Conservation (phyloP, 495 filamentous ascomycete species). For the Mytilinidion resinicola region DNA sequence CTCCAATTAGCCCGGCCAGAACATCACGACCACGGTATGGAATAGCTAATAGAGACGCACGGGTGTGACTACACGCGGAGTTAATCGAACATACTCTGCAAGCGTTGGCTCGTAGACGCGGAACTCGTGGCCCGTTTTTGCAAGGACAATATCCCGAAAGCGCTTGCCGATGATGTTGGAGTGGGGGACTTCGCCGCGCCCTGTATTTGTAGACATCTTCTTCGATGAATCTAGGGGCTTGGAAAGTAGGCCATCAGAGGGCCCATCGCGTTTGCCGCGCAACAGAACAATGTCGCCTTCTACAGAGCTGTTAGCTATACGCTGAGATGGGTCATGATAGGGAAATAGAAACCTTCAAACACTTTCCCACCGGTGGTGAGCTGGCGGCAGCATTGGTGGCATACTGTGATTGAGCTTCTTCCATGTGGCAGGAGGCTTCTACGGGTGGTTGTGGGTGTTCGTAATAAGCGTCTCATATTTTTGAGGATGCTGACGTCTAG, state of each 20-base stretch:
- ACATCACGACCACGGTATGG: not conserved
- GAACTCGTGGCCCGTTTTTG: constrained; percentile 44
- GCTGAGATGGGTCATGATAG: not conserved
- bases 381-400: constrained; percentile 1
- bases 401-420: not conserved
- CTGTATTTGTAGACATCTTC: constrained; percentile 38
- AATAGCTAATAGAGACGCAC: constrained; percentile 40
- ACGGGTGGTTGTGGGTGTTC: not conserved
- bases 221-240: constrained; percentile 43
- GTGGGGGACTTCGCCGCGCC: constrained; percentile 49
- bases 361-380: constrained; percentile 3
- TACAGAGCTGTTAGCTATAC: constrained; percentile 23
- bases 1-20: constrained; percentile 4
- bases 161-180: constrained; percentile 57
- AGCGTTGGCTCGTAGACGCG: constrained; percentile 58
- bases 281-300: constrained; percentile 56
- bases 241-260: constrained; percentile 42
- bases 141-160: constrained; percentile 49
- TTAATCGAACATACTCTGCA: constrained; percentile 61
- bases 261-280: constrained; percentile 37
- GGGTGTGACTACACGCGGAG: constrained; percentile 63
- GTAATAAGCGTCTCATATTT: not conserved
- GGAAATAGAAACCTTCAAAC: constrained; percentile 9
- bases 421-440: not conserved
- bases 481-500: no score